phyloP scores from a whole-genome alignment of 2,329 filamentous ascomycete species.

The Penicillium capsulatum region DNA sequence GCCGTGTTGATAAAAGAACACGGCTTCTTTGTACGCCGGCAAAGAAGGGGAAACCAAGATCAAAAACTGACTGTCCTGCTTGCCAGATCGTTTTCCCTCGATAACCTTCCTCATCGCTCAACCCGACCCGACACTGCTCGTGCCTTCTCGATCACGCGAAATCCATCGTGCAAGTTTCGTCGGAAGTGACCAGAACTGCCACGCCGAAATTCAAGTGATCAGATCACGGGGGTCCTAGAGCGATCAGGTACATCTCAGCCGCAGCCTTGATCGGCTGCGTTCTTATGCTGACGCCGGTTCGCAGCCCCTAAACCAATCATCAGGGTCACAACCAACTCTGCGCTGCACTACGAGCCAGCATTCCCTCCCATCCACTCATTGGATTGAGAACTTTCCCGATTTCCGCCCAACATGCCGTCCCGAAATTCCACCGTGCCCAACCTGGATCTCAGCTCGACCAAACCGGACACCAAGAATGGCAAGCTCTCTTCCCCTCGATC shows the following conservation, averaged over 20 bases:
- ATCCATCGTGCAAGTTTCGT: background rate
- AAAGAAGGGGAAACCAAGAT: no score
- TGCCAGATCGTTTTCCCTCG: slow-evolving; percentile 14
- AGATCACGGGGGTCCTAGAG: slow-evolving; percentile 8
- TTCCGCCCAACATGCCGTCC: slow-evolving; percentile 32
- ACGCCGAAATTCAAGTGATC: background rate
- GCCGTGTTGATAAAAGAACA: slow-evolving; percentile 18
- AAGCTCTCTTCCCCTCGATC: slow-evolving; percentile 33
- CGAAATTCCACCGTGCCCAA: slow-evolving; percentile 36
- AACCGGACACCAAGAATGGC: slow-evolving; percentile 25
- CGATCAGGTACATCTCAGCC: slow-evolving; percentile 13
- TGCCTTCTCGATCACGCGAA: background rate
- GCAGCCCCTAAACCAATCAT: background rate
- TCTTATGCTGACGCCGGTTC: slow-evolving; percentile 7
- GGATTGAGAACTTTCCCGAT: background rate
- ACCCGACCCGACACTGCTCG: slow-evolving; percentile 2
- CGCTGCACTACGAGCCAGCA: background rate
- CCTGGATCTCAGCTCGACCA: slow-evolving; percentile 36
- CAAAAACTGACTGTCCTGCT: slow-evolving; percentile 7
- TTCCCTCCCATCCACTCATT: no score
- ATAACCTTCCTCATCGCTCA: slow-evolving; percentile 7
- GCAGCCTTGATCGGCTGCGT: slow-evolving; percentile 8
- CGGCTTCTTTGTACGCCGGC: slow-evolving; percentile 6
- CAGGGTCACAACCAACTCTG: background rate
- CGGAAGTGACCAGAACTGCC: background rate